phyloP scores from a whole-genome alignment of 345 rosid species.

The Nephelium lappaceum region DNA sequence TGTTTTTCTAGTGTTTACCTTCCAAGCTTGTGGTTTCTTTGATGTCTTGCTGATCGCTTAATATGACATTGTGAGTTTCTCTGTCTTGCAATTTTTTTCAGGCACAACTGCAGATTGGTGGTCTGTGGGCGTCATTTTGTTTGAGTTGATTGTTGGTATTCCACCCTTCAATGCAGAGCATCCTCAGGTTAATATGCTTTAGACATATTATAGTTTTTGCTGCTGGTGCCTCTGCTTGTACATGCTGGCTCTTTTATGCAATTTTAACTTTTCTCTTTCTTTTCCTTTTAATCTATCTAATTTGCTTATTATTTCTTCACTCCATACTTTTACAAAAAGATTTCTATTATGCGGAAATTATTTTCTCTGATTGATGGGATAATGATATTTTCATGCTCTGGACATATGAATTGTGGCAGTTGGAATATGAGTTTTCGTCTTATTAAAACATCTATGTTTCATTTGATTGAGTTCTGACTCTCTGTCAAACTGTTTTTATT shows the following conservation, averaged over 20 bases:
- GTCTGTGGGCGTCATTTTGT: constrained; percentile 96
- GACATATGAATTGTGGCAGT: not conserved
- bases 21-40: constrained; percentile 10
- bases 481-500: constrained; percentile 14
- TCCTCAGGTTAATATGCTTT: constrained; percentile 59
- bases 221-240: constrained; percentile 1
- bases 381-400: not conserved
- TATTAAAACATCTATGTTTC: not conserved
- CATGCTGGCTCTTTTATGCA: constrained; percentile 12
- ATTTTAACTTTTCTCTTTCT: not conserved
- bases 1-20: not conserved
- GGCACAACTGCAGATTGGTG: constrained; percentile 99
- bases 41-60: constrained; percentile 19
- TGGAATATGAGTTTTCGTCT: not conserved
- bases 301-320: not conserved
- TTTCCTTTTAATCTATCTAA: not conserved
- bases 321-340: not conserved
- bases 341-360: not conserved
- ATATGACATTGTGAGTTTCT: not conserved
- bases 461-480: constrained; percentile 10
- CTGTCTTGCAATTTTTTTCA: constrained; percentile 38
- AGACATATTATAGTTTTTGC: constrained; percentile 12
- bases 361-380: not conserved
- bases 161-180: constrained; percentile 99
- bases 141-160: constrained; percentile 93